phyloP scores from a whole-genome alignment of 2,329 filamentous ascomycete genomes.

The Aureobasidium sp. region DNA sequence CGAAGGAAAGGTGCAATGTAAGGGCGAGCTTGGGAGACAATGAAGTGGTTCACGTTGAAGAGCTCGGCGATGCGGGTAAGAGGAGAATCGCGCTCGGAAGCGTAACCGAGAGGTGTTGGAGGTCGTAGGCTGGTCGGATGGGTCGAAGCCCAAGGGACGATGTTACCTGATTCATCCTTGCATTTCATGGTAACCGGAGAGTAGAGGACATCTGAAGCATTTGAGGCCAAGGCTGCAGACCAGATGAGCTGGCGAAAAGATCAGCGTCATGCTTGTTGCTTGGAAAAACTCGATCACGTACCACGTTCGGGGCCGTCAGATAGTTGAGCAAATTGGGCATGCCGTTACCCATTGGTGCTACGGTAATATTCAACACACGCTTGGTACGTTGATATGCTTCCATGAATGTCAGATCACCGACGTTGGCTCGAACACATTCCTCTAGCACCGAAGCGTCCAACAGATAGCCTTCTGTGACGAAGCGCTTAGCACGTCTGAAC shows the following conservation, averaged over 20 bases:
- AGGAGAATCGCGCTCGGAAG: constrained; percentile 57
- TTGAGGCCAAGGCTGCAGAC: constrained; percentile 70
- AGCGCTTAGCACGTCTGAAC: constrained; percentile 56
- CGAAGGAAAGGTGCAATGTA: constrained; percentile 81
- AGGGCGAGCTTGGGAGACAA: constrained; percentile 83
- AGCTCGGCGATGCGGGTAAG: constrained; percentile 68
- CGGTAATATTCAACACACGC: constrained; percentile 82
- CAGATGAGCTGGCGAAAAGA: constrained; percentile 56
- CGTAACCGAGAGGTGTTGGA: constrained; percentile 53
- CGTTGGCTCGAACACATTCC: constrained; percentile 73
- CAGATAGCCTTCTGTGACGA: constrained; percentile 70
- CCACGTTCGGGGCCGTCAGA: constrained; percentile 84
- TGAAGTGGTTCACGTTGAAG: constrained; percentile 93
- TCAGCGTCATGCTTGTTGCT: background rate
- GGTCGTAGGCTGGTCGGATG: constrained; percentile 56
- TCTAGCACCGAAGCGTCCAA: constrained; percentile 75
- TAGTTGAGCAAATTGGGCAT: constrained; percentile 85
- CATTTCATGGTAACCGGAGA: constrained; percentile 62
- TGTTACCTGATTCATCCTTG: constrained; percentile 64
- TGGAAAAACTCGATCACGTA: constrained; percentile 38
- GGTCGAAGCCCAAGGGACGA: constrained; percentile 63
- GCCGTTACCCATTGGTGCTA: constrained; percentile 64
- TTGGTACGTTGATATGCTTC: constrained; percentile 84
- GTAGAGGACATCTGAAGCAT: constrained; percentile 57
- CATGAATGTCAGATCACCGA: constrained; percentile 85